Evolutionary conservation across 1,284 basidiomycete species (phyloP).

Genomic region (Pholiota adiposa): DNA sequence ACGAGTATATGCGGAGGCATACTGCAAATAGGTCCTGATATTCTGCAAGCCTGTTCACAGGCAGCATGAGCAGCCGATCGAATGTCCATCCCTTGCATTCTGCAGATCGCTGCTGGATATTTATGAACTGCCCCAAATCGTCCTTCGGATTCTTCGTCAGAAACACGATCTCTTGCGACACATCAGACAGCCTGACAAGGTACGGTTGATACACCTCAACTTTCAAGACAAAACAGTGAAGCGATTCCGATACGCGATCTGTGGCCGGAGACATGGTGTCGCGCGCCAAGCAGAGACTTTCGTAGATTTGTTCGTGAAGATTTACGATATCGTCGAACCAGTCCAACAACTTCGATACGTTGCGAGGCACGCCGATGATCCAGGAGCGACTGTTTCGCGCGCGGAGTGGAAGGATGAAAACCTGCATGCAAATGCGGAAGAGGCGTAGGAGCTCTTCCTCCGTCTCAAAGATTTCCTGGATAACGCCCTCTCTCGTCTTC

Average conservation of each 20-base stretch:
- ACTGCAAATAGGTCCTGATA: conserved; percentile 82
- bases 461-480: conserved; percentile 57
- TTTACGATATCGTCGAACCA: conserved; percentile 85
- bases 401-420: conserved; percentile 80
- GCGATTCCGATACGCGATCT: conserved; percentile 58
- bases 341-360: conserved; percentile 76
- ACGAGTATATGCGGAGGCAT: conserved; percentile 29
- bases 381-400: conserved; percentile 68
- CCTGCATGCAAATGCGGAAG: conserved; percentile 63
- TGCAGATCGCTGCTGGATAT: conserved; percentile 64
- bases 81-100: conserved; percentile 67
- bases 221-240: conserved; percentile 63
- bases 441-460: conserved; percentile 73
- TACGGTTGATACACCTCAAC: conserved; percentile 88
- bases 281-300: conserved; percentile 51
- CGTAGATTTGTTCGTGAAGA: conserved; percentile 68
- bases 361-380: conserved; percentile 77
- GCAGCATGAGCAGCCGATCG: conserved; percentile 72
- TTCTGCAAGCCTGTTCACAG: conserved; percentile 71
- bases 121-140: conserved; percentile 86
- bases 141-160: conserved; percentile 56
- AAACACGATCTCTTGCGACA: conserved; percentile 57
- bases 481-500: conserved; percentile 27
- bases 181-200: conserved; percentile 71
- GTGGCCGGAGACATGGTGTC: conserved; percentile 51